These are phyloP conservation scores for Solanum stenotomum DNA, from an alignment of 257 asterid genomes.

Conservation along the genomic window DNA sequence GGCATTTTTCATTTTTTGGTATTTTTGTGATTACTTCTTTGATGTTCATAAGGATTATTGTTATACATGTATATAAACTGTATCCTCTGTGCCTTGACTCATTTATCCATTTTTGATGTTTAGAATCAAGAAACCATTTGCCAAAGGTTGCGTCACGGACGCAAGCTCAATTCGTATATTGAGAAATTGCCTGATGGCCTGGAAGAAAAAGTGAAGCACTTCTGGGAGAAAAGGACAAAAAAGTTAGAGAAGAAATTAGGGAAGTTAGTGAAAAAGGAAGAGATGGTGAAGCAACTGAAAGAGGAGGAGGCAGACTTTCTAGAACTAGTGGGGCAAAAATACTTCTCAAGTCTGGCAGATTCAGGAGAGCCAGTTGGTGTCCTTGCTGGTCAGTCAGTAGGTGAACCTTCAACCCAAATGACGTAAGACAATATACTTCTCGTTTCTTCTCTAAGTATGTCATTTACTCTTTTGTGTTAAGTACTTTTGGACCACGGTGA, in stretches of 20 bases:
- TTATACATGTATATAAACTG: not conserved
- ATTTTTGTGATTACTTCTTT: not conserved
- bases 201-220: conserved; percentile 34
- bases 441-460: not conserved
- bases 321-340: conserved; percentile 68
- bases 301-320: conserved; percentile 34
- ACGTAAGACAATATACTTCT: conserved; percentile 53
- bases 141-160: conserved; percentile 41
- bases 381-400: conserved; percentile 94
- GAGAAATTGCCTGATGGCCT: conserved; percentile 76
- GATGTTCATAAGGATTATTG: not conserved
- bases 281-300: conserved; percentile 5
- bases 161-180: conserved; percentile 47
- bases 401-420: conserved; percentile 99
- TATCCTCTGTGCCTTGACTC: not conserved
- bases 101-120: conserved; percentile 7
- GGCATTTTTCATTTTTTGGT: not conserved
- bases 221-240: not conserved
- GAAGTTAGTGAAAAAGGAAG: conserved; percentile 20
- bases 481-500: not conserved
- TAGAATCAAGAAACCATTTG: conserved; percentile 70
- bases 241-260: not conserved
- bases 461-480: not conserved
- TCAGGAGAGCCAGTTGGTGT: conserved; percentile 98
- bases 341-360: conserved; percentile 76